A percentile compares a stretch with the other conserved stretches of the same genome.
Conservation (phyloP, 2,329 filamentous ascomycete species). For the Pseudogymnoascus sp. region DNA sequence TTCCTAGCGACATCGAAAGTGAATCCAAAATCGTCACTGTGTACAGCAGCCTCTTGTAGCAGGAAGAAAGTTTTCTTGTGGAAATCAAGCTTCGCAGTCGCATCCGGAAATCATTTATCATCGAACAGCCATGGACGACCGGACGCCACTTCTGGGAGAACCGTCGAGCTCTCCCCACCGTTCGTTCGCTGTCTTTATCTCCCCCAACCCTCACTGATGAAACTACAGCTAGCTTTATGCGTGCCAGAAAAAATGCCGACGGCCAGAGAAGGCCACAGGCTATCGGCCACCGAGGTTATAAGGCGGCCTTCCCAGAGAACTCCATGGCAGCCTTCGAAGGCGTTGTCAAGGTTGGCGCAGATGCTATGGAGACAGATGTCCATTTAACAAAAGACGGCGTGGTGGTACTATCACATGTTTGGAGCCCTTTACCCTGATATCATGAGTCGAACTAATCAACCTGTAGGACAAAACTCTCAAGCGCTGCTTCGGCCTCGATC, state of each 20-base stretch:
- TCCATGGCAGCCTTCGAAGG: constrained; percentile 69
- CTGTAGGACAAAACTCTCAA: constrained; percentile 64
- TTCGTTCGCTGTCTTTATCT: background rate
- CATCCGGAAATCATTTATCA: background rate
- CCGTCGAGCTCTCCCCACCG: background rate
- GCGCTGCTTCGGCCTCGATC: constrained; percentile 71
- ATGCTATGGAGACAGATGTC: constrained; percentile 83
- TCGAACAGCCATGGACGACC: background rate
- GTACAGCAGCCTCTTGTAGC: background rate
- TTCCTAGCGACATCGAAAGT: background rate
- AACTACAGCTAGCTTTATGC: constrained; percentile 22
- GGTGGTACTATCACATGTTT: constrained; percentile 75
- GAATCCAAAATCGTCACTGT: background rate
- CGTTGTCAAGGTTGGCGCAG: constrained; percentile 64
- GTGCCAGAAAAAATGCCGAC: constrained; percentile 17
- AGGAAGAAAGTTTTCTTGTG: background rate
- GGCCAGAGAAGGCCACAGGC: constrained; percentile 51
- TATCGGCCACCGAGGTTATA: constrained; percentile 75
- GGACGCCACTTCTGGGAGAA: background rate
- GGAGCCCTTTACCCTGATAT: background rate
- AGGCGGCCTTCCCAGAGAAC: constrained; percentile 75
- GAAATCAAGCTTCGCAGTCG: too few species aligned
- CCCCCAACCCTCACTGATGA: constrained; percentile 11
- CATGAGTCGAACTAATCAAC: background rate
- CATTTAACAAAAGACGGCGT: constrained; percentile 76